Base-by-base conservation (phyloP, 257 asterid species). In the Petunia axillaris region DNA sequence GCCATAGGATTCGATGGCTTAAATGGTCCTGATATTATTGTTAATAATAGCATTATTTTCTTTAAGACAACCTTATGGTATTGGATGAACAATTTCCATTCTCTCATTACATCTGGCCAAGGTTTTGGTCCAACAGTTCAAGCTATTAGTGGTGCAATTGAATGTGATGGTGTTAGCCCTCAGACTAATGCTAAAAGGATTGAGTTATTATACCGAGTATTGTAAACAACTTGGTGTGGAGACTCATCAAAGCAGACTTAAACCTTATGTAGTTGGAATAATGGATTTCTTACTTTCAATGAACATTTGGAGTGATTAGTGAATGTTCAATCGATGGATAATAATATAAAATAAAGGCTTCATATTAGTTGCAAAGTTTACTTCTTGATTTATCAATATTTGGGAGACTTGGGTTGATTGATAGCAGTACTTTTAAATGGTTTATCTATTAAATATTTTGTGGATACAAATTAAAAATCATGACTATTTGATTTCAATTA, bases 61-160 rank as follows among this genome's bases (percentile, higher is more conserved):
- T 89, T 89, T 59, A 82, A 80, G 81, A 87, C 89, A 5, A 89
- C 68, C 3, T 76, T 89, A 35, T 89, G 92, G 92, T 87, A 7
- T 55, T 87, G 92, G 92, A 89, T 89, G 92, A 85, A 84, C 55
- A 43, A 86, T 6, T 84, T 87, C 48, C 92, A 87, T 8, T 80
- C 83, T 39, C 71, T 55, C 15, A 85, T 89, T n/a, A 82, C 59
- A 43, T 77, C 89, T 0, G 89, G 89, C 0, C 83, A 79, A 54
- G 92, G 92, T 0, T 89, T 89, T 8, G 91, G 92, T 14, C 82
- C 88, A 0, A 89, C 92, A 0, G 87, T 84, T 77, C 91, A 86
- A 1, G 87, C 88, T 13, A 80, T 89, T 39, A 89, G 87, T 14
- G 86, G 92, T 3, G 44, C 11, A 0, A 76, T 83, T 8, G 92